Evolutionary conservation across 352 stramenopile genomes (phyloP).

Genomic region (Elongisporangium senticosum): DNA sequence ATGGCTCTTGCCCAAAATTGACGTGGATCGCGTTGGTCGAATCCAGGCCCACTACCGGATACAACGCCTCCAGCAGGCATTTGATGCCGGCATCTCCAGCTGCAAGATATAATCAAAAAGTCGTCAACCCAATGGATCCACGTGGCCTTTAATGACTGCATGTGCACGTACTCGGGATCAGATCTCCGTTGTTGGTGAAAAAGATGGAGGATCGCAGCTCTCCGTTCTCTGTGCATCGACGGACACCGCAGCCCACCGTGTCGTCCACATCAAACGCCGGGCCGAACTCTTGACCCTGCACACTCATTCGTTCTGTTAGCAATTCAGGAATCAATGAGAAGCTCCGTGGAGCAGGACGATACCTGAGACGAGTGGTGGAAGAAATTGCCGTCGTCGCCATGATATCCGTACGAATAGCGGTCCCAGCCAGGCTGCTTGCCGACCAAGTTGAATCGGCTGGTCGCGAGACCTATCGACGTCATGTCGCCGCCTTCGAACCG

Average conservation of each 20-base stretch:
- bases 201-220: conserved; percentile 37
- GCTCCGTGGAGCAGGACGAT: not conserved
- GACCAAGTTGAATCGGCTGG: conserved; percentile 44
- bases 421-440: conserved; percentile 72
- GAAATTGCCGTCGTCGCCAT: conserved; percentile 71
- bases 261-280: conserved; percentile 56
- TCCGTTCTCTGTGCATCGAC: conserved; percentile 25
- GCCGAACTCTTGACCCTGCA: conserved; percentile 50
- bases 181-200: conserved; percentile 67
- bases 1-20: conserved; percentile 80
- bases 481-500: conserved; percentile 26
- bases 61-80: conserved; percentile 46
- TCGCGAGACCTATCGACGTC: conserved; percentile 60
- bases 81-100: conserved; percentile 29
- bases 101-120: conserved; percentile 11
- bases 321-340: not conserved
- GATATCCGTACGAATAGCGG: conserved; percentile 58
- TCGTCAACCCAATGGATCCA: not conserved
- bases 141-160: not conserved
- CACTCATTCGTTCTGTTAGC: not conserved
- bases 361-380: conserved; percentile 52
- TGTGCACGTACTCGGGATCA: conserved; percentile 29
- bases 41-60: conserved; percentile 79
- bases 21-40: conserved; percentile 68
- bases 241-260: conserved; percentile 69